phyloP scores from a whole-genome alignment of 2,329 filamentous ascomycete genomes.

The Plectosphaerella cucumerina region DNA sequence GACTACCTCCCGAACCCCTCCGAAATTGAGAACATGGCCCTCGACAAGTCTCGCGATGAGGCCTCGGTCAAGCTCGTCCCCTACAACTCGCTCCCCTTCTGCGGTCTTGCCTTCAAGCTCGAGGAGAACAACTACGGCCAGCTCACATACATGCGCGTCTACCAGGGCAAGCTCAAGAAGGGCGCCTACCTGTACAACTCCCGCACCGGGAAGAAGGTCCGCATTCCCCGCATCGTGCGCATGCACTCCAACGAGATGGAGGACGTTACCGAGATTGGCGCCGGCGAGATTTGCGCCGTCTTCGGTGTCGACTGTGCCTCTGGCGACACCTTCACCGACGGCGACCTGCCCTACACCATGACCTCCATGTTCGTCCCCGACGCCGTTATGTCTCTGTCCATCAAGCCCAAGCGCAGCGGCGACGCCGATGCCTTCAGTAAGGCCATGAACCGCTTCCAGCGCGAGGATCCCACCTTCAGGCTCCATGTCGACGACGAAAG shows the following conservation, averaged over 20 bases:
- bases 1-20: slow-evolving; percentile 92
- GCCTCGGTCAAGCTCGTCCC: slow-evolving; percentile 81
- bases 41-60: slow-evolving; percentile 78
- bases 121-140: slow-evolving; percentile 99
- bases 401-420: slow-evolving; percentile 90
- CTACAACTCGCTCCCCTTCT: slow-evolving; percentile 90
- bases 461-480: slow-evolving; percentile 96
- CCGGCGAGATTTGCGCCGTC: slow-evolving; percentile 96
- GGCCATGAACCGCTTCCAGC: slow-evolving; percentile 97
- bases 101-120: slow-evolving; percentile 95
- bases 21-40: slow-evolving; percentile 82
- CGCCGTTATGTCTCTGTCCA: slow-evolving; percentile 95
- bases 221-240: slow-evolving; percentile 92
- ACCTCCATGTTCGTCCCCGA: slow-evolving; percentile 97
- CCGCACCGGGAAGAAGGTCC: slow-evolving; percentile 90
- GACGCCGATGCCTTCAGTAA: slow-evolving; percentile 95
- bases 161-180: slow-evolving; percentile 88
- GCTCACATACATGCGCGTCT: slow-evolving; percentile 96
- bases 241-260: slow-evolving; percentile 99
- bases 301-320: slow-evolving; percentile 98
- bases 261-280: slow-evolving; percentile 86
- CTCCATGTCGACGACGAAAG: slow-evolving; percentile 89
- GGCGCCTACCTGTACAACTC: slow-evolving; percentile 91
- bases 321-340: slow-evolving; percentile 97
- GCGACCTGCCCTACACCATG: slow-evolving; percentile 89